Base-by-base conservation (phyloP, 176 grass and related monocot genomes). In the Poa annua region DNA sequence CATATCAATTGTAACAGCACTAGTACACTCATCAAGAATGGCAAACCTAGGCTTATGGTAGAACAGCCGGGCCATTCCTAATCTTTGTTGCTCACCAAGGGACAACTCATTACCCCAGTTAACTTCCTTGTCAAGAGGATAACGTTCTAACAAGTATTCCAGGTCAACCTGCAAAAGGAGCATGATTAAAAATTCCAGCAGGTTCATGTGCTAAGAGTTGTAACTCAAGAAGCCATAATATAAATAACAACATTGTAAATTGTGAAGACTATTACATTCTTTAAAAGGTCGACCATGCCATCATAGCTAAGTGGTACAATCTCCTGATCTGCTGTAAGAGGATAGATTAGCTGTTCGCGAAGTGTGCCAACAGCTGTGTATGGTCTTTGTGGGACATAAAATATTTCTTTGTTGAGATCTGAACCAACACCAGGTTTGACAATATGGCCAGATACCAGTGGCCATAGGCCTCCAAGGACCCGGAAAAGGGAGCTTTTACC, bases 361-460 rank as follows among this genome's bases (percentile, higher is more conserved):
- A 99, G 96, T 64, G 96, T 99, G 77, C 96, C 96, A 86, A 99
- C 96, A 85, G 96, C 96, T 87, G 93, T 99, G 81, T 99, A 99
- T 70, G 96, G 96, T 52, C 96, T 92, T 88, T 99, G 96, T 19
- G 96, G 96, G 33, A 99, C 96, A 93, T 99, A 99, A 82, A 99
- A 99, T 24, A 99, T 99, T 86, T 99, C 96, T 88, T 99, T 99
- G 80, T 99, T 99, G 61, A 99, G 93, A 93, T 99, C 91, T 7
- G 91, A 95, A 84, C 96, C 96, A 84, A 99, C 88, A 83, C 96
- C 96, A 85, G 96, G 96, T 85, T 99, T 99, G 77, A 91, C 91
- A 96, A 99, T 99, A 84, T 96, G 83, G 75, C 96, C 96, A 84
- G 96, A 93, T 77, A 99, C 83, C 20, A 99, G 85, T 51, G 96